phyloP scores from a whole-genome alignment of 768 basidiomycete genomes.

The Rhizopogon rudus region DNA sequence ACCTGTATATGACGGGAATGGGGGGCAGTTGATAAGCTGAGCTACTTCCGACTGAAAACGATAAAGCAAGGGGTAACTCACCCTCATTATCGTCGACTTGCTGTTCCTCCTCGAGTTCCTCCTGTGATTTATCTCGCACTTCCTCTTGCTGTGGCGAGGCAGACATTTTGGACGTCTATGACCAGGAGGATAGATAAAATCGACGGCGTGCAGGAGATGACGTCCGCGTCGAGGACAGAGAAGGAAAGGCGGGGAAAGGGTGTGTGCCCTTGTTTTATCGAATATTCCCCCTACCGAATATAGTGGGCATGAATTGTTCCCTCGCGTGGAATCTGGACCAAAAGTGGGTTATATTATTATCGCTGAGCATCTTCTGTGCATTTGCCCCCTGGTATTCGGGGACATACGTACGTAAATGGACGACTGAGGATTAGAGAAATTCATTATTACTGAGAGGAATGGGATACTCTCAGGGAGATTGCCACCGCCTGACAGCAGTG shows the following conservation, averaged over 20 bases:
- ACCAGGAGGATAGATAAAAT: conserved; percentile 13
- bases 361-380: conserved; percentile 42
- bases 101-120: conserved; percentile 51
- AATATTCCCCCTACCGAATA: conserved; percentile 65
- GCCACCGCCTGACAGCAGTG: conserved; percentile 12
- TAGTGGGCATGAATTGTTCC: conserved; percentile 60
- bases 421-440: conserved; percentile 28
- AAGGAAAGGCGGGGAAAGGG: conserved; percentile 59
- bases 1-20: conserved; percentile 26
- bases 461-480: conserved; percentile 19
- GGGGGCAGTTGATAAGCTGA: conserved; percentile 13
- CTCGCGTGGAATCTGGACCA: conserved; percentile 58
- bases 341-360: conserved; percentile 58
- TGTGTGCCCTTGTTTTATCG: conserved; percentile 70
- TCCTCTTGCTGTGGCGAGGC: conserved; percentile 56
- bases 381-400: conserved; percentile 57
- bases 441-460: conserved; percentile 28
- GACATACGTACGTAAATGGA: conserved; percentile 55
- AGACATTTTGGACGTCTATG: conserved; percentile 44
- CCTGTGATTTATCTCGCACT: conserved; percentile 47
- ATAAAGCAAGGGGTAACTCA: conserved; percentile 13
- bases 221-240: conserved; percentile 36
- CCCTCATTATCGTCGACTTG: conserved; percentile 27
- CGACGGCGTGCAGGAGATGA: conserved; percentile 16
- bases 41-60: conserved; percentile 9